Evolutionary conservation across 352 stramenopile genomes (phyloP), one percentile per base, ranked within the genome.

Genomic region (Phytophthora aleatoria): DNA sequence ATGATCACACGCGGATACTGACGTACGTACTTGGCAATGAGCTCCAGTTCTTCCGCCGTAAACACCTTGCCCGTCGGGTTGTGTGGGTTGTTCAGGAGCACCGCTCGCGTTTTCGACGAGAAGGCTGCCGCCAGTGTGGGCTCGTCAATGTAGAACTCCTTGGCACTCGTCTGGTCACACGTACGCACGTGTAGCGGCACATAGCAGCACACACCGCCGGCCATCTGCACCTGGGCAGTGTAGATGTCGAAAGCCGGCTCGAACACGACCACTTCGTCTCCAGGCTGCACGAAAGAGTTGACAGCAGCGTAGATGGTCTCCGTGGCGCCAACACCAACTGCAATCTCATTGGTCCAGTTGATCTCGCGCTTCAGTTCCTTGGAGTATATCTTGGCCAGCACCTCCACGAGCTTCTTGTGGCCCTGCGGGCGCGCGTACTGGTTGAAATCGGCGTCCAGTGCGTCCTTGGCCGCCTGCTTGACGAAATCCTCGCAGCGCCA

Each of bases 1-100:
- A 99, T 85, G n/a, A 99, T 86, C 62, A 95, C 74, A 43, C 93
- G 81, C 26, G 94, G 90, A 61, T 98, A 69, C 50, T 74, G 72
- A 8, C 74, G 56, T 43, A 97, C 83, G 45, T 97, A 86, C 59
- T 92, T 85, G 20, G 96, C 92, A 70, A 99, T 97, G 20, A 84
- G 67, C 58, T 97, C 79, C 51, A 99, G 92, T 79, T 99, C 97
- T 11, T 75, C 61, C 33, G 73, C 60, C 24, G 92, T 95, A 71
- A 99, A 99, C 43, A 99, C 92, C 64, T 99, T 99, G 31, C 97
- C 97, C 44, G 97, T 99, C 10, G 97, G 97, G 76, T 99, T 99
- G 87, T 99, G 97, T 35, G 97, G 97, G 57, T 97, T 99, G 85
- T 99, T 99, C 26, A 99, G 79, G 27, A 99, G 79, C 49, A 99